These are phyloP conservation scores for Phytopythium helicoides DNA, from an alignment of 352 stramenopile species.

Conservation along the genomic window DNA sequence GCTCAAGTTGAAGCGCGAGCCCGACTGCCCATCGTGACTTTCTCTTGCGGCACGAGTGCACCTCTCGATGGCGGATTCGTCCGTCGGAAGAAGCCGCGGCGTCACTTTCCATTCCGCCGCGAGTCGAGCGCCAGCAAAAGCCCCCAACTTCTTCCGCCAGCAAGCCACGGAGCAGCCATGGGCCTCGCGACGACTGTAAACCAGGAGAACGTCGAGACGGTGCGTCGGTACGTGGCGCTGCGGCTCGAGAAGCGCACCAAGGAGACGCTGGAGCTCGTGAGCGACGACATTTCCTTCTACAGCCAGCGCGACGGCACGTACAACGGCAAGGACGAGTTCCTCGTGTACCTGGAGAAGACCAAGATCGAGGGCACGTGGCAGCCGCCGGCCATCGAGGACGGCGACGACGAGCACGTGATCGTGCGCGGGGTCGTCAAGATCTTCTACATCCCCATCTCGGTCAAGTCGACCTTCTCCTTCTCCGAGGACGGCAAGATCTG, in stretches of 20 bases:
- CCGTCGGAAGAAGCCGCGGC: background rate
- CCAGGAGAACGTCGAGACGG: slow-evolving; percentile 38
- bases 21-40: background rate
- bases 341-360: slow-evolving; percentile 46
- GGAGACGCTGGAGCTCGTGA: slow-evolving; percentile 47
- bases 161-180: slow-evolving; percentile 12
- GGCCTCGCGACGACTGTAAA: slow-evolving; percentile 22
- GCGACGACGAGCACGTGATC: slow-evolving; percentile 41
- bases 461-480: slow-evolving; percentile 50
- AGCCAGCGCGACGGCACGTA: slow-evolving; percentile 46
- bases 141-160: background rate
- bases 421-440: slow-evolving; percentile 53
- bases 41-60: background rate
- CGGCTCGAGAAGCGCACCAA: slow-evolving; percentile 35
- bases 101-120: slow-evolving; percentile 16
- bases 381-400: slow-evolving; percentile 34
- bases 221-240: slow-evolving; percentile 40
- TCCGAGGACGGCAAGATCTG: slow-evolving; percentile 35
- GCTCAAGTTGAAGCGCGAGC: slow-evolving; percentile 8
- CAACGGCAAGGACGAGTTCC: slow-evolving; percentile 41
- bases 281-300: slow-evolving; percentile 51
- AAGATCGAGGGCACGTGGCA: slow-evolving; percentile 48
- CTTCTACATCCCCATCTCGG: slow-evolving; percentile 47
- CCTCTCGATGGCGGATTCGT: background rate
- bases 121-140: slow-evolving; percentile 1